Base-by-base conservation (phyloP, 2,329 filamentous ascomycete genomes). In the Ophiostoma novo-ulmi region DNA sequence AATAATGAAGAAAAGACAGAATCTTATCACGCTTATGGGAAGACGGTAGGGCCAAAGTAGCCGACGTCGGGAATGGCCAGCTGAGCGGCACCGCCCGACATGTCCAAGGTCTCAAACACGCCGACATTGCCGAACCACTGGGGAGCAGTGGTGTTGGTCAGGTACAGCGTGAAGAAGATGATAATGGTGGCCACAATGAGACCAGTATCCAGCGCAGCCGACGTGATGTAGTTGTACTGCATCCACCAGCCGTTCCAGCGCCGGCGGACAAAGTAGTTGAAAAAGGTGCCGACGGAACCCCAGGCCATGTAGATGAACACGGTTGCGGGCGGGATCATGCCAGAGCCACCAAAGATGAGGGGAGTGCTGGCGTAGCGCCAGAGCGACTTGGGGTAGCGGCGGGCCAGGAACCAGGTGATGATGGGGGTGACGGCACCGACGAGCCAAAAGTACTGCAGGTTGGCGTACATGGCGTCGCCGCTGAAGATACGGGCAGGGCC, bases 161-260 rank as follows among this genome's bases (percentile, higher is more conserved):
- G 77, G 70, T 88, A 87, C 38, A 93, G 80, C 0, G 87, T 84
- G 74, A 91, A 87, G 81, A 93, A 91, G 71, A 92, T 89, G 71
- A 92, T 78, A 48, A 93, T 84, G 0, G 89, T 89, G 44, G 84
- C 85, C 26, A 92, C 78, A 14, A 89, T 87, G 5, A 91, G 82
- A 5, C 90, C 90, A 67, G 85, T 86, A 77, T 92, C 90, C 52
- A 93, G 80, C 1, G 88, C 90, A 0, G 90, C 90, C 26, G 89
- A 91, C 0, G 89, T 87, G 76, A 92, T 84, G 77, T 92, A 93
- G 81, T 93, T 92, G 81, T 91, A 93, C 78, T 89, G 87, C 78
- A 90, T 81, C 90, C 90, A 93, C 90, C 90, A 92, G 44, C 88
- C 89, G 4, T 84, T 85, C 79, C 85, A 89, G 73, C 85, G 84